Percentiles rank a stretch among this genome's conserved stretches.
Conservation (phyloP, 2,329 filamentous ascomycete species). For the Verruconis gallopava region DNA sequence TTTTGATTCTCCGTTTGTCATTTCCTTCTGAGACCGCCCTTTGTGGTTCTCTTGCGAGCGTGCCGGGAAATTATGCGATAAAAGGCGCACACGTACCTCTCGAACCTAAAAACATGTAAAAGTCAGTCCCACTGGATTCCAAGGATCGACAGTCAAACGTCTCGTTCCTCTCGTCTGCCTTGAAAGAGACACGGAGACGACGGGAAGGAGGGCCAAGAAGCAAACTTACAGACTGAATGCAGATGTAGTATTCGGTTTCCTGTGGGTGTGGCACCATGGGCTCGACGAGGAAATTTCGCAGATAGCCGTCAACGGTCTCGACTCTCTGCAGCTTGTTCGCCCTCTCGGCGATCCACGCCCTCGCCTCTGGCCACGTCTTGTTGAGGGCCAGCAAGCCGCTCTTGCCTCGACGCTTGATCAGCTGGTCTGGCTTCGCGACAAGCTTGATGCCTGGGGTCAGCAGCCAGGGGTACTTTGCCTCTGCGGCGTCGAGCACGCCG, state of each 20-base stretch:
- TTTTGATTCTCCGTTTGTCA: too few relatives aligned
- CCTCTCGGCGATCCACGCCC: constrained; percentile 83
- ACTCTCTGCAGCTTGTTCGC: constrained; percentile 89
- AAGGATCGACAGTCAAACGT: too few relatives aligned
- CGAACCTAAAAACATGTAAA: constrained; percentile 9
- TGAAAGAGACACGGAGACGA: too few relatives aligned
- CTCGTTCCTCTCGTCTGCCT: background rate
- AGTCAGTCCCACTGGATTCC: background rate
- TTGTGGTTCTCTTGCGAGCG: too few relatives aligned
- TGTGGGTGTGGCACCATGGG: constrained; percentile 93
- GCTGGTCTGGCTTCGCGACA: constrained; percentile 97
- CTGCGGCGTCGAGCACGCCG: constrained; percentile 83
- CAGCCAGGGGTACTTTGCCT: constrained; percentile 94
- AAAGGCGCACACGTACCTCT: constrained; percentile 10
- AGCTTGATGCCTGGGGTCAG: constrained; percentile 74
- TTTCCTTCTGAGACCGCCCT: too few relatives aligned
- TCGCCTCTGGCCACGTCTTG: constrained; percentile 91
- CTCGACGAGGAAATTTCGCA: constrained; percentile 95
- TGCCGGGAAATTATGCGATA: too few relatives aligned
- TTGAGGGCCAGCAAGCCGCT: constrained; percentile 91
- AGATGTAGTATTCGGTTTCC: constrained; percentile 98
- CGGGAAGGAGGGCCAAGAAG: too few relatives aligned
- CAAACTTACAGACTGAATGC: constrained; percentile 90
- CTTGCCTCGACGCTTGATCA: constrained; percentile 99
- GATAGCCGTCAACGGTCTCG: constrained; percentile 75